Conservation (phyloP, 2,329 filamentous ascomycete species). For the Alternaria burnsii region DNA sequence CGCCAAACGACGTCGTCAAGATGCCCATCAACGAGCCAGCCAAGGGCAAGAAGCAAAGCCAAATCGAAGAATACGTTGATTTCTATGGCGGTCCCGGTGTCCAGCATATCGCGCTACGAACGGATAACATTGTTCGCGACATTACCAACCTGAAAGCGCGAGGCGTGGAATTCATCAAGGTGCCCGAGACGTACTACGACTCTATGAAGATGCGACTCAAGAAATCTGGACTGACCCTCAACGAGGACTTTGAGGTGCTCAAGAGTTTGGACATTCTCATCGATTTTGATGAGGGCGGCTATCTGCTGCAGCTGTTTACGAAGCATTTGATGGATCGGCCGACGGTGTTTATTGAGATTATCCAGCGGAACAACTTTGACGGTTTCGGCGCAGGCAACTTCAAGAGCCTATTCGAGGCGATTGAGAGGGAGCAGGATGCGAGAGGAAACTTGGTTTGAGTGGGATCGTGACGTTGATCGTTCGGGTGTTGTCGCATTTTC, state of each 20-base stretch:
- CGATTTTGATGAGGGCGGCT: constrained; percentile 93
- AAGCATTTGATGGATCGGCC: constrained; percentile 91
- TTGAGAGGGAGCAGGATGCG: constrained; percentile 89
- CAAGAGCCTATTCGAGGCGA: constrained; percentile 93
- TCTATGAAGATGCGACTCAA: constrained; percentile 77
- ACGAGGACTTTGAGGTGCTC: constrained; percentile 81
- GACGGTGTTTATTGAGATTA: constrained; percentile 96
- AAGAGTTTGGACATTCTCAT: constrained; percentile 85
- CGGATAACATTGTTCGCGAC: constrained; percentile 77
- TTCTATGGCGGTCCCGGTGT: constrained; percentile 92
- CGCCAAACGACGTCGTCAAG: constrained; percentile 84
- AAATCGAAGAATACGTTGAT: constrained; percentile 88
- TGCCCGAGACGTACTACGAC: constrained; percentile 86
- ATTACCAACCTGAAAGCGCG: constrained; percentile 83
- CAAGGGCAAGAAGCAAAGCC: constrained; percentile 84
- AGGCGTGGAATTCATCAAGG: constrained; percentile 91
- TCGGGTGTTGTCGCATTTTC: constrained; percentile 7
- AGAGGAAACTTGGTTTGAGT: constrained; percentile 73
- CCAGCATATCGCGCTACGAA: constrained; percentile 91
- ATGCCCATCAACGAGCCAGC: constrained; percentile 99
- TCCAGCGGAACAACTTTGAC: constrained; percentile 87
- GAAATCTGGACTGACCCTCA: constrained; percentile 66
- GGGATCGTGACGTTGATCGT: not conserved
- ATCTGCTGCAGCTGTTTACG: constrained; percentile 71
- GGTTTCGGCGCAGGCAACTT: constrained; percentile 97